Evolutionary conservation across 768 basidiomycete species (phyloP).

Genomic region (Termitomyces sp.): DNA sequence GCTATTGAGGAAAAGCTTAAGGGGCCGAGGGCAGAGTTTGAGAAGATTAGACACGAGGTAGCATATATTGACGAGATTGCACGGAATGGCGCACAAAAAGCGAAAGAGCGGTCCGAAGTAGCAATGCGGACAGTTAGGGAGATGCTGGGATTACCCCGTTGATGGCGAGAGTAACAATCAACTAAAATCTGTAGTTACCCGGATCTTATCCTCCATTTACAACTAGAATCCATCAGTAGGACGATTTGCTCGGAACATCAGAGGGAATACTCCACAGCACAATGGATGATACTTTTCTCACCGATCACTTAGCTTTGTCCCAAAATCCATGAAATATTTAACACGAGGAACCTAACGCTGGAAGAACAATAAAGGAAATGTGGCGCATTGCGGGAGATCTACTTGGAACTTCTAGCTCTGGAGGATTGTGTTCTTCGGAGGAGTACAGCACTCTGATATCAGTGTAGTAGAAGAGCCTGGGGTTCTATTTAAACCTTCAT

Average conservation of each 20-base stretch:
- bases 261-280: background rate
- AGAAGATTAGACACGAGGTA: conserved; percentile 52
- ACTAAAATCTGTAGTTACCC: background rate
- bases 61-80: conserved; percentile 61
- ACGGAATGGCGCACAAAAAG: conserved; percentile 54
- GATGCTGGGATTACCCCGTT: conserved; percentile 46
- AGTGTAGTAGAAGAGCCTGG: too few relatives aligned
- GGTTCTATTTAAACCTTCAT: too few relatives aligned
- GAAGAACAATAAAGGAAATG: too few relatives aligned
- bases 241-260: background rate
- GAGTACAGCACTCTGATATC: too few relatives aligned
- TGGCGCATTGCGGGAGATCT: too few relatives aligned
- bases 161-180: background rate
- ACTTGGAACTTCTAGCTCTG: too few relatives aligned
- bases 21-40: conserved; percentile 64
- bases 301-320: too few relatives aligned
- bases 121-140: conserved; percentile 67
- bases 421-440: too few relatives aligned
- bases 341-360: too few relatives aligned
- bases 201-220: too few relatives aligned
- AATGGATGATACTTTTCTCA: too few relatives aligned
- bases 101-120: conserved; percentile 48
- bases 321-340: too few relatives aligned
- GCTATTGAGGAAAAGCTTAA: conserved; percentile 65
- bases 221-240: background rate